Percentiles rank a stretch among this genome's conserved stretches.
These are phyloP conservation scores for Tanacetum coccineum DNA, from an alignment of 129 eudicot genomes.

Conservation along the genomic window DNA sequence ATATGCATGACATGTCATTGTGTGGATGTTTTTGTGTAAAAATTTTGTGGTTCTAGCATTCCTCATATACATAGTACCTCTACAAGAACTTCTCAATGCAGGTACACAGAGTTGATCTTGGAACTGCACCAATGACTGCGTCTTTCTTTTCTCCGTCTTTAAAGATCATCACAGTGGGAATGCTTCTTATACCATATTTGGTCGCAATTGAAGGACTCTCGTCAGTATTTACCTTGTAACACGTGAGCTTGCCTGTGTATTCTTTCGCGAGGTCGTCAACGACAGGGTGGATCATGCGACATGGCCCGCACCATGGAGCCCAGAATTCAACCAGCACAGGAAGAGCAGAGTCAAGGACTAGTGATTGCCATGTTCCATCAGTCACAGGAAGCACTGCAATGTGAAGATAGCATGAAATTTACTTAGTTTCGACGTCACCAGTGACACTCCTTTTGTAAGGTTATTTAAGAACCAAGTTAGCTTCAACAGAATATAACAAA, in stretches of 20 bases:
- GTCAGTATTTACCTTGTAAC: slow-evolving; percentile 84
- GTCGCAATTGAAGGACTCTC: slow-evolving; percentile 73
- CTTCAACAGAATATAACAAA: slow-evolving; percentile 1
- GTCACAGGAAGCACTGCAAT: slow-evolving; percentile 64
- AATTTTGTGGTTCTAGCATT: no score
- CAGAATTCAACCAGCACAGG: slow-evolving; percentile 95
- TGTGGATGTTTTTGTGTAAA: no score
- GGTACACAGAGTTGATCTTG: slow-evolving; percentile 56
- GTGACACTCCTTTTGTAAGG: slow-evolving; percentile 3
- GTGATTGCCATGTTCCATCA: slow-evolving; percentile 58
- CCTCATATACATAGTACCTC: slow-evolving; percentile 36
- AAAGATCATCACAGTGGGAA: slow-evolving; percentile 83
- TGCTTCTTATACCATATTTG: slow-evolving; percentile 82
- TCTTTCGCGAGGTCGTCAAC: slow-evolving; percentile 75
- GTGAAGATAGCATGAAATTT: neutral
- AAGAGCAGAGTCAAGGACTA: slow-evolving; percentile 49
- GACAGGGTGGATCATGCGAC: slow-evolving; percentile 88
- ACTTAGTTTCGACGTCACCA: slow-evolving; percentile 1
- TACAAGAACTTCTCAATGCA: slow-evolving; percentile 80
- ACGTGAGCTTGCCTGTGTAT: slow-evolving; percentile 71
- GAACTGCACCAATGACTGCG: slow-evolving; percentile 93
- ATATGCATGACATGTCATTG: no score
- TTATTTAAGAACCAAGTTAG: neutral
- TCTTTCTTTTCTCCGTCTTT: slow-evolving; percentile 92
- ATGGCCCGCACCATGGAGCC: slow-evolving; percentile 99